Conservation (phyloP, 306 rosid genomes). For the Sophora flavescens region DNA sequence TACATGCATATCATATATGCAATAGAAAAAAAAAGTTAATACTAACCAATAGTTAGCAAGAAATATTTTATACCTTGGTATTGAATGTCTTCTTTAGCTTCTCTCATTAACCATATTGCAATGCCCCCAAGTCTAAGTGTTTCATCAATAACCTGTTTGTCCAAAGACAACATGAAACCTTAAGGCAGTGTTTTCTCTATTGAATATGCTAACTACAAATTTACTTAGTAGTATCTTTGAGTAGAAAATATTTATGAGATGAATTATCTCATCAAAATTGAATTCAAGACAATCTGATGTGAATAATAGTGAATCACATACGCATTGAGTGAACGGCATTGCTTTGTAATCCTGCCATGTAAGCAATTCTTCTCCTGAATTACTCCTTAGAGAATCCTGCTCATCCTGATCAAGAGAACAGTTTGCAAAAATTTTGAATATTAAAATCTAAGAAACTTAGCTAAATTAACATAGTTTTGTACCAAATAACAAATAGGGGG, state of each 20-base stretch:
- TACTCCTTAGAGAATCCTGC: slow-evolving; percentile 63
- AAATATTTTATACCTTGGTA: slow-evolving; percentile 67
- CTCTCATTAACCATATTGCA: slow-evolving; percentile 95
- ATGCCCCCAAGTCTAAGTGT: slow-evolving; percentile 93
- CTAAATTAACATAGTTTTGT: background rate
- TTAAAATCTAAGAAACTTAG: background rate
- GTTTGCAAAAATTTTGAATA: background rate
- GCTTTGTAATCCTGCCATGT: slow-evolving; percentile 89
- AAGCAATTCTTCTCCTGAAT: slow-evolving; percentile 58
- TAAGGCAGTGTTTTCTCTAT: background rate
- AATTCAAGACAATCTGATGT: background rate
- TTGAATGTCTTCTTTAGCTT: slow-evolving; percentile 82
- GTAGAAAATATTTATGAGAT: slow-evolving; percentile 13
- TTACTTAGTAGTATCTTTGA: background rate
- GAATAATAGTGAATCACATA: slow-evolving; percentile 49
- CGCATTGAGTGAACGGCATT: slow-evolving; percentile 95
- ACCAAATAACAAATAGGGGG: background rate
- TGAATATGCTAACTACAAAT: slow-evolving; percentile 2
- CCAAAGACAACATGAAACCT: slow-evolving; percentile 24
- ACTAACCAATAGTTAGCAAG: background rate
- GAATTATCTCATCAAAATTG: slow-evolving; percentile 34
- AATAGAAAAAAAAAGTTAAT: background rate
- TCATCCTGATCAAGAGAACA: slow-evolving; percentile 69
- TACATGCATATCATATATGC: background rate
- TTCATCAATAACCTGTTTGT: slow-evolving; percentile 84